Evolutionary conservation across 805 yeast species (phyloP).

Genomic region (Pachysolen tannophilus): DNA sequence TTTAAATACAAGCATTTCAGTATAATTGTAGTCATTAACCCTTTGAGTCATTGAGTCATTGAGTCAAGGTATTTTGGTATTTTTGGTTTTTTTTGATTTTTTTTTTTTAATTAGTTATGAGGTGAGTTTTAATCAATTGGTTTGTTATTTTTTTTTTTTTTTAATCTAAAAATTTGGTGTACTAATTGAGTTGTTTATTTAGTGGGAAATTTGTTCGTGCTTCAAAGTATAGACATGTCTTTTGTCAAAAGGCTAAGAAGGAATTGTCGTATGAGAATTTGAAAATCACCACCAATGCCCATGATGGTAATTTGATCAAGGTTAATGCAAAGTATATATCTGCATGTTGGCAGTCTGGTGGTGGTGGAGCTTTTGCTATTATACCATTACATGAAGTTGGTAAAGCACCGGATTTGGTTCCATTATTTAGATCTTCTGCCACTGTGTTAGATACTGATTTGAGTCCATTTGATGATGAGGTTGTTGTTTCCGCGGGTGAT

Average conservation of each 20-base stretch:
- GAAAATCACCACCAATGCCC: constrained; percentile 81
- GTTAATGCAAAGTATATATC: constrained; percentile 81
- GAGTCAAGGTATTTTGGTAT: too few species aligned
- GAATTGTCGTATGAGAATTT: constrained; percentile 70
- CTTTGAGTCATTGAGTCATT: too few species aligned
- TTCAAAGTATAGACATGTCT: constrained; percentile 94
- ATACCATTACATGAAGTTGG: constrained; percentile 84
- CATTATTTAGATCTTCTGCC: constrained; percentile 91
- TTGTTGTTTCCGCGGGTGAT: constrained; percentile 74
- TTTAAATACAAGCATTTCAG: too few species aligned
- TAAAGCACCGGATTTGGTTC: constrained; percentile 87
- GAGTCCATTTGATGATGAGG: constrained; percentile 78
- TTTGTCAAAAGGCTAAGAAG: constrained; percentile 75
- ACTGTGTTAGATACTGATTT: constrained; percentile 93
- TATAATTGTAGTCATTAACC: too few species aligned
- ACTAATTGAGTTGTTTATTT: too few species aligned
- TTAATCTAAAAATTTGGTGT: too few species aligned
- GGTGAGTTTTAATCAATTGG: constrained; percentile 11
- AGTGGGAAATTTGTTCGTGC: constrained; percentile 92
- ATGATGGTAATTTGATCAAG: constrained; percentile 89
- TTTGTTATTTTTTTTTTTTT: not conserved
- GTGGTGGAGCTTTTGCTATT: constrained; percentile 97
- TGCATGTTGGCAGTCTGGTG: constrained; percentile 89
- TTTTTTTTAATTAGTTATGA: too few species aligned
- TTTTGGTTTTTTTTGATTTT: too few species aligned